Percentiles rank a stretch among this genome's conserved stretches.
Conservation (phyloP, 192 early-diverging fungal species). For the Coemansia sp. region DNA sequence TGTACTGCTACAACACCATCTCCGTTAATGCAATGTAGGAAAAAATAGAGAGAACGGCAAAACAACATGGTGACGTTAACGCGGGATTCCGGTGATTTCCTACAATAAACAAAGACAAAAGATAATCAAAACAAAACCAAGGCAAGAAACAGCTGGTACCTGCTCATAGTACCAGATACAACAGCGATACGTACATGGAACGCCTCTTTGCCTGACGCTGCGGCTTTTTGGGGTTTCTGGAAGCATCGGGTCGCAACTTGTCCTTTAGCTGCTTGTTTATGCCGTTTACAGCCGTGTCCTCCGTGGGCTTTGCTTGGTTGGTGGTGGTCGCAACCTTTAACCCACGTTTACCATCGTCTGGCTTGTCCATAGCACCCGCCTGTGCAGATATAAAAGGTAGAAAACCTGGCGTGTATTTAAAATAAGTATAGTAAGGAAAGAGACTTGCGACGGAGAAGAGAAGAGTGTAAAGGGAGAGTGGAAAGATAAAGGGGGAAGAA, state of each 20-base stretch:
- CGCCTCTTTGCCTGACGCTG: too few relatives aligned
- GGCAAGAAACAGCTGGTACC: too few relatives aligned
- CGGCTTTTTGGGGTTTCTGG: too few relatives aligned
- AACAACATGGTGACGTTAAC: too few relatives aligned
- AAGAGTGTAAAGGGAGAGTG: neutral
- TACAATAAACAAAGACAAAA: too few relatives aligned
- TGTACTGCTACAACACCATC: constrained; percentile 4
- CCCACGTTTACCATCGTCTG: neutral
- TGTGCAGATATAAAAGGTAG: too few relatives aligned
- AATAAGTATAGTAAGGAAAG: neutral
- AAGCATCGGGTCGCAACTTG: too few relatives aligned
- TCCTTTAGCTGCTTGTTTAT: too few relatives aligned
- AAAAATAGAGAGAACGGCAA: neutral
- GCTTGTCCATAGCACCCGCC: neutral
- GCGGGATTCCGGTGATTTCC: too few relatives aligned
- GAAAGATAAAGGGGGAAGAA: neutral
- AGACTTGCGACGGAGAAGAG: neutral
- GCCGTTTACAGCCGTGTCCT: neutral
- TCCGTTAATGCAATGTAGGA: neutral
- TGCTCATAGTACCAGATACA: too few relatives aligned
- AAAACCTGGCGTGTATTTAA: neutral
- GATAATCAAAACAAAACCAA: too few relatives aligned
- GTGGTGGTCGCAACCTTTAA: neutral
- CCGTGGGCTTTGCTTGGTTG: neutral
- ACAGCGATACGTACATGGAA: too few relatives aligned